phyloP scores from a whole-genome alignment of 306 rosid genomes.

The Prunus davidiana region DNA sequence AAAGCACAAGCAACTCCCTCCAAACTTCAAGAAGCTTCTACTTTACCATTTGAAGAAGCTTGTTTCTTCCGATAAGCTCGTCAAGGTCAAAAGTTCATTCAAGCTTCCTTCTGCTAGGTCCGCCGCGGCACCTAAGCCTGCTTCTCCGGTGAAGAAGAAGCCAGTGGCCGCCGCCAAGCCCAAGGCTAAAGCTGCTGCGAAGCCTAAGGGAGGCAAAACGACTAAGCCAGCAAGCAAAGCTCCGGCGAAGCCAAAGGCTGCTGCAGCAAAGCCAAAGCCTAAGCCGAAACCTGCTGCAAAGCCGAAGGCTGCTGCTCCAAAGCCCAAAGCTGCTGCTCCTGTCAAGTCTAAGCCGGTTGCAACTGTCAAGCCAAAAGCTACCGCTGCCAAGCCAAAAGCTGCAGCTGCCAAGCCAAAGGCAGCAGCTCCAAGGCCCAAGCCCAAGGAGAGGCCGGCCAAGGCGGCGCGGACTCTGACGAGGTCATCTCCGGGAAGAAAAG shows the following conservation, averaged over 20 bases:
- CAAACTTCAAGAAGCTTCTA: slow-evolving; percentile 68
- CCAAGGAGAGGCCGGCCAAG: slow-evolving; percentile 49
- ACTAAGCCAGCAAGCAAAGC: slow-evolving; percentile 5
- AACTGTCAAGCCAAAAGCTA: slow-evolving; percentile 23
- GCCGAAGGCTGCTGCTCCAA: slow-evolving; percentile 31
- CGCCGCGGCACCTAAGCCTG: background rate
- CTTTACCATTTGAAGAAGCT: slow-evolving; percentile 68
- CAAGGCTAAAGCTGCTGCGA: slow-evolving; percentile 8
- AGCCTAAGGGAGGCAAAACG: slow-evolving; percentile 27
- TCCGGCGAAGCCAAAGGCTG: slow-evolving; percentile 29
- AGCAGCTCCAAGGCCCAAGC: slow-evolving; percentile 45
- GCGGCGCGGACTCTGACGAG: slow-evolving; percentile 65
- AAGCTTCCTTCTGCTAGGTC: slow-evolving; percentile 45
- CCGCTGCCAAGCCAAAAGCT: slow-evolving; percentile 27
- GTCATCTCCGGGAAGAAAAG: slow-evolving; percentile 61
- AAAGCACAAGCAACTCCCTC: slow-evolving; percentile 62
- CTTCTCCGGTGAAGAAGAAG: slow-evolving; percentile 23
- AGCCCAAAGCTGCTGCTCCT: slow-evolving; percentile 23
- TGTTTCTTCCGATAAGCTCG: slow-evolving; percentile 59
- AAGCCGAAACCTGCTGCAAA: slow-evolving; percentile 26
- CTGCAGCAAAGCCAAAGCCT: background rate
- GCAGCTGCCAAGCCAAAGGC: slow-evolving; percentile 37
- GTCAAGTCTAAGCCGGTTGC: slow-evolving; percentile 25
- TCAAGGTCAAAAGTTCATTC: slow-evolving; percentile 71
- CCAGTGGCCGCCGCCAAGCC: slow-evolving; percentile 12